Conservation (phyloP, 257 asterid genomes). For the Misopates orontium region DNA sequence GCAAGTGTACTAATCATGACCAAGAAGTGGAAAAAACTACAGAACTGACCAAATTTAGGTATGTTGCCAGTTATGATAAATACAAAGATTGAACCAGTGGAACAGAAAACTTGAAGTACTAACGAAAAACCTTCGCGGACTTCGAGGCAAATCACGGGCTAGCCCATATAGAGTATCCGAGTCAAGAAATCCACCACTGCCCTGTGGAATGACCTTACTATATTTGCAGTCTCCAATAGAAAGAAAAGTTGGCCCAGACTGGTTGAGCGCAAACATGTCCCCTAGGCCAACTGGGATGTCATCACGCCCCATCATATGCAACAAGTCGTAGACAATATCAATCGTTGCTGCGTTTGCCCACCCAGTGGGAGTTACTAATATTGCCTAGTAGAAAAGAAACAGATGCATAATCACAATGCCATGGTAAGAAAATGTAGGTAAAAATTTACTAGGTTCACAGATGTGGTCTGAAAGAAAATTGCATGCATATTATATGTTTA, state of each 20-base stretch:
- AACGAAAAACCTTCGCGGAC: slow-evolving; percentile 65
- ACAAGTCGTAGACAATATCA: slow-evolving; percentile 70
- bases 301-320: slow-evolving; percentile 97
- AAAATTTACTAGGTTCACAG: too few relatives aligned
- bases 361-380: slow-evolving; percentile 76
- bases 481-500: slow-evolving; percentile 1
- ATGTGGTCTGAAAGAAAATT: neutral
- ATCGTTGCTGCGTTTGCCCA: slow-evolving; percentile 93
- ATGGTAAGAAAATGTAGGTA: too few relatives aligned
- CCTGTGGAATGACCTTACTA: slow-evolving; percentile 71
- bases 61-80: neutral
- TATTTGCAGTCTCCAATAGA: slow-evolving; percentile 81
- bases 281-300: slow-evolving; percentile 86
- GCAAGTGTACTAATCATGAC: neutral
- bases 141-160: slow-evolving; percentile 74
- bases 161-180: slow-evolving; percentile 83
- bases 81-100: neutral
- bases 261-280: slow-evolving; percentile 60
- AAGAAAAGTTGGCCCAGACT: slow-evolving; percentile 44
- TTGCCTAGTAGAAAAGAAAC: slow-evolving; percentile 48
- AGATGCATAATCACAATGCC: slow-evolving; percentile 6
- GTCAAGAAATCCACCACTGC: slow-evolving; percentile 80
- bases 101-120: neutral
- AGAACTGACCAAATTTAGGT: too few relatives aligned
- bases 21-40: neutral